Evolutionary conservation across 192 early-diverging fungal species (phyloP).

Genomic region (Backusella tarrabulga): DNA sequence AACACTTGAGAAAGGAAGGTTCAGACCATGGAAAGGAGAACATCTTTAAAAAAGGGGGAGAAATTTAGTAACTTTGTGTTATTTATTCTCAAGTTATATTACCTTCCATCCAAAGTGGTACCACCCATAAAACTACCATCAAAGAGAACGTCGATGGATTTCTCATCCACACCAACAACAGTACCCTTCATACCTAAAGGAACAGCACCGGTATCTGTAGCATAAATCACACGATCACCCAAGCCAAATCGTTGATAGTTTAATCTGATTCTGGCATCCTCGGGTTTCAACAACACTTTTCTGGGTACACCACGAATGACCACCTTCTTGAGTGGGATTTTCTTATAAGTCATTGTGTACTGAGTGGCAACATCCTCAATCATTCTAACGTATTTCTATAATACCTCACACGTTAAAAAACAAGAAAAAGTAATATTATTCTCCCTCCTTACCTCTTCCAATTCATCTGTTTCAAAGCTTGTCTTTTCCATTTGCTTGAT

Average conservation of each 20-base stretch:
- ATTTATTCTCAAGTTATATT: not conserved
- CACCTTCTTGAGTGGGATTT: conserved; percentile 41
- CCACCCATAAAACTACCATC: conserved; percentile 83
- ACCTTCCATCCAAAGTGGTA: conserved; percentile 69
- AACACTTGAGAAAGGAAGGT: not conserved
- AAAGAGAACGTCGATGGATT: conserved; percentile 83
- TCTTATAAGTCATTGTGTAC: conserved; percentile 36
- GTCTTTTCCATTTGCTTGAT: conserved; percentile 67
- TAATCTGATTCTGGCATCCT: conserved; percentile 71
- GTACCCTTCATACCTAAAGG: conserved; percentile 83
- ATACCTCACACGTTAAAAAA: not conserved
- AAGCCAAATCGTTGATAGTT: conserved; percentile 75
- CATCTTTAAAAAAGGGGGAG: not conserved
- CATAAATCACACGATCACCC: conserved; percentile 86
- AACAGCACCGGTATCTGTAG: conserved; percentile 65
- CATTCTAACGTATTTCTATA: conserved; percentile 37
- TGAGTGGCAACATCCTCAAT: conserved; percentile 59
- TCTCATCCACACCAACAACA: conserved; percentile 76
- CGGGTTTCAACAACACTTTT: conserved; percentile 71
- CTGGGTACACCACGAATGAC: conserved; percentile 49
- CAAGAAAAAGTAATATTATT: not conserved
- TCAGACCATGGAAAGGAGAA: conserved; percentile 8
- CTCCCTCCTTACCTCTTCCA: conserved; percentile 54
- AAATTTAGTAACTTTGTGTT: not conserved
- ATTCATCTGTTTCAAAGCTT: conserved; percentile 55